phyloP scores from a whole-genome alignment of 768 basidiomycete genomes.

The Tricholoma hemisulphureum region DNA sequence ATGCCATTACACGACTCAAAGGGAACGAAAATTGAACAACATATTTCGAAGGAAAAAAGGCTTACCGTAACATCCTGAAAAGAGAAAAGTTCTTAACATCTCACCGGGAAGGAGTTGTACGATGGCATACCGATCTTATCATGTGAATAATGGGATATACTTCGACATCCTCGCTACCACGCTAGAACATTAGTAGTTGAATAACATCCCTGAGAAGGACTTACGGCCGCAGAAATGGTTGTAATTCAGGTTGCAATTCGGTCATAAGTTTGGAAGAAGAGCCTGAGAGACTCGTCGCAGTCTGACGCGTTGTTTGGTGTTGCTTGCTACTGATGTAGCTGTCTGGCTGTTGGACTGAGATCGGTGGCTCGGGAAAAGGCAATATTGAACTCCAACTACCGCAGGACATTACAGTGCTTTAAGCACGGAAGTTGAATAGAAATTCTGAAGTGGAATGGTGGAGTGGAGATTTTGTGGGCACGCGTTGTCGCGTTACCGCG shows the following conservation, averaged over 20 bases:
- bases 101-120: neutral
- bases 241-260: conserved; percentile 41
- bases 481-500: conserved; percentile 40
- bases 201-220: conserved; percentile 12
- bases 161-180: conserved; percentile 52
- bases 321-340: neutral
- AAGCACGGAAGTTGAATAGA: neutral
- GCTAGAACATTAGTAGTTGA: no score
- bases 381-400: neutral
- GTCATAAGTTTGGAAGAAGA: conserved; percentile 23
- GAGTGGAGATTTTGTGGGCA: conserved; percentile 24
- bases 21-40: neutral
- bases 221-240: conserved; percentile 44
- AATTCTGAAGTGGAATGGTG: neutral
- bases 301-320: conserved; percentile 14
- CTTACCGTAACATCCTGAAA: conserved; percentile 62
- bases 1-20: neutral
- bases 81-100: neutral
- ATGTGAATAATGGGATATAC: conserved; percentile 84
- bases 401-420: neutral
- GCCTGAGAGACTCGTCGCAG: neutral
- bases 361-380: neutral
- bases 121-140: conserved; percentile 56
- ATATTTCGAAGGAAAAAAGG: neutral
- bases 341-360: neutral